Evolutionary conservation across 805 yeast species (phyloP), one percentile per base, ranked within the genome.

Genomic region (Kodamaea lidongshanica): DNA sequence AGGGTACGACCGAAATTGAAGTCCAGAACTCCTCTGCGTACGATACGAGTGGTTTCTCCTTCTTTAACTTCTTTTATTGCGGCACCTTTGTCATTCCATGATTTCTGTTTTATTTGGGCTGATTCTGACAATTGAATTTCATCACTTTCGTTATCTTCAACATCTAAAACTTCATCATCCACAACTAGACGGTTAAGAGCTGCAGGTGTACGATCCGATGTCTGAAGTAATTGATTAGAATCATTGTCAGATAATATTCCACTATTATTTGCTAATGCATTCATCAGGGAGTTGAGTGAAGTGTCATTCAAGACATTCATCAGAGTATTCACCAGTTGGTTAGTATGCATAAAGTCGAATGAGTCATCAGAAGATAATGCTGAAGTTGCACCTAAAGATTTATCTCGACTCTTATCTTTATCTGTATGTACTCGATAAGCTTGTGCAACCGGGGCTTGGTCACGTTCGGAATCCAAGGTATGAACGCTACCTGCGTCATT

Each of bases 1-100:
- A 65, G 43, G n/a, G 45, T 46, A 26, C 53, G 50, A 5, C 70
- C 70, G 29, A 62, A 62, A 34, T 53, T 53, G 35, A 65, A 65
- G 44, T 65, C 70, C 14, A 38, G 39, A 3, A 65, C 70, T 2
- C 54, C 55, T 36, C 70, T 41, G 27, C 57, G 50, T 16, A 64
- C 52, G 9, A 61, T 39, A 17, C 42, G 41, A 16, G 39, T 41
- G 3, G 50, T 39, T 6, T 34, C 27, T 5, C 42, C 43, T 5
- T 40, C 39, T n/a, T 23, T 8, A 3, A 56, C 37, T 12, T 32
- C 37, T 28, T 41, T 46, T 11, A 49, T 48, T 1, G 67, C 68
- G 8, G 64, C 61, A 2, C 66, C 67, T 21, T 42, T 46, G 19
- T 55, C 50, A 11, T 39, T 40, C 68, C 67, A 61, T 5, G 50